Evolutionary conservation across 2,329 filamentous ascomycete species (phyloP).

Genomic region (Anthostomella pinea): DNA sequence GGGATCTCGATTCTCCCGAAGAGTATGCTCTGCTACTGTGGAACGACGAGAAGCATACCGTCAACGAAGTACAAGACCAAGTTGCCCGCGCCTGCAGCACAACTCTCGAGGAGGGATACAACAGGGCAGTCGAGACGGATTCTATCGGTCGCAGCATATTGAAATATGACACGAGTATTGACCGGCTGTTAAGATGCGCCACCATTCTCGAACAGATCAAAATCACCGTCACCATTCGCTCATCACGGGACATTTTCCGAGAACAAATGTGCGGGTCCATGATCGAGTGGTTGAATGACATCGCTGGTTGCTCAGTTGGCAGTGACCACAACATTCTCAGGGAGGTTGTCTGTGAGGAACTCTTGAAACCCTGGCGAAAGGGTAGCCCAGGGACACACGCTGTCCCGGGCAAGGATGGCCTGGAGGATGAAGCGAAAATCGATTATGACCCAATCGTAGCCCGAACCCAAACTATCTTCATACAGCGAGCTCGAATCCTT

Average conservation of each 20-base stretch:
- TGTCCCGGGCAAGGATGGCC: constrained; percentile 71
- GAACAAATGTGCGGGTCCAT: constrained; percentile 99
- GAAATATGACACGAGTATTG: constrained; percentile 70
- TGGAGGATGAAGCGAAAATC: constrained; percentile 75
- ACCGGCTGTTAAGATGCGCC: constrained; percentile 72
- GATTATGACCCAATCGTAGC: constrained; percentile 42
- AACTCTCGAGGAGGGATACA: constrained; percentile 63
- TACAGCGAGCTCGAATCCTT: constrained; percentile 36
- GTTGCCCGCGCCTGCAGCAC: constrained; percentile 85
- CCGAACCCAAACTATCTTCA: constrained; percentile 31
- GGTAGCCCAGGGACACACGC: constrained; percentile 82
- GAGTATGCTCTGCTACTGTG: constrained; percentile 87
- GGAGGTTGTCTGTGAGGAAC: constrained; percentile 82
- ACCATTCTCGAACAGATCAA: constrained; percentile 92
- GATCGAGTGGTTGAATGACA: constrained; percentile 92
- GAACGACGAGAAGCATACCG: constrained; percentile 99
- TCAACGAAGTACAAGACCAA: constrained; percentile 85
- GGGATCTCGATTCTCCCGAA: constrained; percentile 61
- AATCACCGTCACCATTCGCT: constrained; percentile 91
- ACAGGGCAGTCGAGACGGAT: constrained; percentile 84
- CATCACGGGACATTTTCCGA: constrained; percentile 89
- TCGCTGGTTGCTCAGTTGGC: constrained; percentile 83
- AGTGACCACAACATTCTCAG: constrained; percentile 76
- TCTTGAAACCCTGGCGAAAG: constrained; percentile 81
- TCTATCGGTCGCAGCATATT: constrained; percentile 83